Percentiles rank a stretch among this genome's conserved stretches.
Conservation (phyloP, 306 rosid genomes). For the Lagenaria siceraria region DNA sequence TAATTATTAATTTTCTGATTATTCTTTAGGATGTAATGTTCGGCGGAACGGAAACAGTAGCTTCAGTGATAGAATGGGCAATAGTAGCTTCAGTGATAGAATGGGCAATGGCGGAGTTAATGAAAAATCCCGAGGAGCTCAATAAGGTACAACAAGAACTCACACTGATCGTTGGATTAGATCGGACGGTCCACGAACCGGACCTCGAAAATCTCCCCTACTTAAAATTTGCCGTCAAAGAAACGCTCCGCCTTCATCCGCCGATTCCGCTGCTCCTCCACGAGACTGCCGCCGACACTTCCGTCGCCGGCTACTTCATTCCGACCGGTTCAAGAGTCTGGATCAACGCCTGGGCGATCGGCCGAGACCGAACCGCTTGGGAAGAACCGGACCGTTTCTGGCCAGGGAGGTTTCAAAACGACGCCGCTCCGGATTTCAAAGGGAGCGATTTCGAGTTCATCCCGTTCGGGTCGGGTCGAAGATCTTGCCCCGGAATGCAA, state of each 20-base stretch:
- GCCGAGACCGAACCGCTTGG: constrained; percentile 27
- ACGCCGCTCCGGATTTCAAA: constrained; percentile 28
- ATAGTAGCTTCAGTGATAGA: constrained; percentile 42
- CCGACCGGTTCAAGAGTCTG: constrained; percentile 27
- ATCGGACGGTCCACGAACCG: constrained; percentile 17
- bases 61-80: constrained; percentile 45
- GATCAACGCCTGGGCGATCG: constrained; percentile 46
- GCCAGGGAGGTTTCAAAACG: constrained; percentile 30
- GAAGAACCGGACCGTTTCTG: constrained; percentile 27
- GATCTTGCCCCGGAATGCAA: constrained; percentile 48
- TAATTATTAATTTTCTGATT: too few species aligned
- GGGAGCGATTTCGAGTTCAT: constrained; percentile 39
- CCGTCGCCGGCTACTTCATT: constrained; percentile 21
- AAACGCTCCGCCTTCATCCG: constrained; percentile 45
- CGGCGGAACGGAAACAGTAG: constrained; percentile 49
- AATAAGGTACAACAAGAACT: constrained; percentile 31
- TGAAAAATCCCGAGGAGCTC: constrained; percentile 30
- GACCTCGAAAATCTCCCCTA: constrained; percentile 25
- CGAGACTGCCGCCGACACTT: constrained; percentile 22
- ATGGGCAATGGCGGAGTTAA: constrained; percentile 41
- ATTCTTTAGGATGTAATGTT: constrained; percentile 35
- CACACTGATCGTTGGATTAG: constrained; percentile 19
- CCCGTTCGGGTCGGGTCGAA: constrained; percentile 46
- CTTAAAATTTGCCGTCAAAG: constrained; percentile 31
- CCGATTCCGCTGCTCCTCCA: constrained; percentile 49